A percentile compares a stretch with the other conserved stretches of the same genome.
phyloP scores from a whole-genome alignment of 2,329 filamentous ascomycete genomes.

The Cladorrhinum sp. region DNA sequence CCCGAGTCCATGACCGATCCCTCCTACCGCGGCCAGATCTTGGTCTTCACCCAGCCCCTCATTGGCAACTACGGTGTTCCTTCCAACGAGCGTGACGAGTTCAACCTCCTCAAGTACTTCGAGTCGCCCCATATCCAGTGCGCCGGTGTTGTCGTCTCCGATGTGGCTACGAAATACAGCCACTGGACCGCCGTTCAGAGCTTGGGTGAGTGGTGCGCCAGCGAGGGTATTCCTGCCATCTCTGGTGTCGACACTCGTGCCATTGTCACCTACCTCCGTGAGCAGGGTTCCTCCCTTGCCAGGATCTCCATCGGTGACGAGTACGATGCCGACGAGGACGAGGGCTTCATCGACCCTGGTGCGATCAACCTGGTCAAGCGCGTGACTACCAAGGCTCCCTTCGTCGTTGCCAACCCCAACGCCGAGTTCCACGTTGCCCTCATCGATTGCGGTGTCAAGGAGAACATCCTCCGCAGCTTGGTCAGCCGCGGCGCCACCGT shows the following conservation, averaged over 20 bases:
- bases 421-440: slow-evolving; percentile 88
- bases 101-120: slow-evolving; percentile 93
- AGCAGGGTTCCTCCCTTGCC: slow-evolving; percentile 93
- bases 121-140: slow-evolving; percentile 98
- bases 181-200: slow-evolving; percentile 99
- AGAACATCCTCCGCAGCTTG: slow-evolving; percentile 96
- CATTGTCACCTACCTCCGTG: slow-evolving; percentile 92
- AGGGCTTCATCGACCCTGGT: slow-evolving; percentile 90
- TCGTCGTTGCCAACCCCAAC: slow-evolving; percentile 82
- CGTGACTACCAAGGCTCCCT: slow-evolving; percentile 97
- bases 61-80: slow-evolving; percentile 99
- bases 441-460: slow-evolving; percentile 98
- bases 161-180: slow-evolving; percentile 90
- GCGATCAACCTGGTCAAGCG: slow-evolving; percentile 95
- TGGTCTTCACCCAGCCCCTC: slow-evolving; percentile 96
- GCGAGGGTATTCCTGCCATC: slow-evolving; percentile 93
- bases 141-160: slow-evolving; percentile 90
- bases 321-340: slow-evolving; percentile 97
- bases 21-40: slow-evolving; percentile 88
- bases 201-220: slow-evolving; percentile 88
- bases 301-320: slow-evolving; percentile 94
- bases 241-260: slow-evolving; percentile 95
- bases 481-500: slow-evolving; percentile 88
- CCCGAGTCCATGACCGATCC: slow-evolving; percentile 91
- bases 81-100: slow-evolving; percentile 77